Evolutionary conservation across 768 basidiomycete genomes (phyloP).

Genomic region (Coprinellus micaceus): DNA sequence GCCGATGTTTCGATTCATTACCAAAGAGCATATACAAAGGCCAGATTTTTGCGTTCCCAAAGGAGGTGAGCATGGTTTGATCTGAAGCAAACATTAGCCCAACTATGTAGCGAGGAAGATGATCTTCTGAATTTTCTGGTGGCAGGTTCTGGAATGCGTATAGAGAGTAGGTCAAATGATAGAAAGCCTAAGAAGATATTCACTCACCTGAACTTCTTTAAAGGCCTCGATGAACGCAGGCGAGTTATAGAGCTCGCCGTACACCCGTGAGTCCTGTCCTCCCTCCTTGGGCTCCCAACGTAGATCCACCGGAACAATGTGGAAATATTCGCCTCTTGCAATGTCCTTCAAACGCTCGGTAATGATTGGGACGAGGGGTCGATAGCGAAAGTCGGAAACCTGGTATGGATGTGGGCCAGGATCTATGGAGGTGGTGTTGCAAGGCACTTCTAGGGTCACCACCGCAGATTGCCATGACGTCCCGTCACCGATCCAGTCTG

Average conservation of each 20-base stretch:
- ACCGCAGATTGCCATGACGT: background rate
- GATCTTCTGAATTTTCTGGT: constrained; percentile 1
- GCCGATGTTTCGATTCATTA: background rate
- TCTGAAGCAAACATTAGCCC: background rate
- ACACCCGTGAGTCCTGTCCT: constrained; percentile 10
- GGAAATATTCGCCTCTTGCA: constrained; percentile 6
- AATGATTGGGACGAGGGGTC: constrained; percentile 1
- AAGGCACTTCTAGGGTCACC: constrained; percentile 1
- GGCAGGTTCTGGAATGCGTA: background rate
- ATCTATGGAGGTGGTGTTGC: background rate
- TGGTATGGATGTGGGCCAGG: background rate
- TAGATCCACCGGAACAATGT: constrained; percentile 14
- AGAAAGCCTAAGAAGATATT: background rate
- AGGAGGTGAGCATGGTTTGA: background rate
- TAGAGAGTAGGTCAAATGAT: no score
- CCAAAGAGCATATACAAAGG: background rate
- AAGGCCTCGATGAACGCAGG: constrained; percentile 18
- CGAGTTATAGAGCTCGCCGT: constrained; percentile 17
- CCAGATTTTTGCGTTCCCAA: constrained; percentile 1
- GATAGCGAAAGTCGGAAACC: background rate
- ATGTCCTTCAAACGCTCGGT: background rate
- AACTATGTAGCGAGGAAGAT: constrained; percentile 17
- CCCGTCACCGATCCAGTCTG: background rate
- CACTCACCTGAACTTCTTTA: background rate
- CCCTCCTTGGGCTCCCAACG: constrained; percentile 8